Evolutionary conservation across 2,329 filamentous ascomycete genomes (phyloP).

Genomic region (Decorospora gaudefroyi): DNA sequence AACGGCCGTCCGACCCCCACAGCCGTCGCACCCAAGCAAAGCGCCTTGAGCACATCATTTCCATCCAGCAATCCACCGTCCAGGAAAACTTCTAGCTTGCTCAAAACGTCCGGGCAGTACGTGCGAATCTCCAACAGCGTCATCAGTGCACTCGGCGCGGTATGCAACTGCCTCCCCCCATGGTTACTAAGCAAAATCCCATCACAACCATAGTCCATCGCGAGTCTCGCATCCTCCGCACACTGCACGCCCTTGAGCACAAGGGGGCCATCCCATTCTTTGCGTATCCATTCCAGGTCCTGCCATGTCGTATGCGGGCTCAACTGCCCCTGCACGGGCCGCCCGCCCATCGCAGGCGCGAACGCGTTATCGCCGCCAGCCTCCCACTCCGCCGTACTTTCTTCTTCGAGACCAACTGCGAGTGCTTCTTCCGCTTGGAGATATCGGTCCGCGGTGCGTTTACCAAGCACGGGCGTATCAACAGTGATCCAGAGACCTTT

Average conservation of each 20-base stretch:
- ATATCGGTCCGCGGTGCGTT: conserved; percentile 42
- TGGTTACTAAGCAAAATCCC: conserved; percentile 59
- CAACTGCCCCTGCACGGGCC: conserved; percentile 34
- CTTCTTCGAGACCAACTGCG: conserved; percentile 57
- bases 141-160: conserved; percentile 45
- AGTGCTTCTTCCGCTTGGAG: conserved; percentile 56
- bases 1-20: conserved; percentile 48
- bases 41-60: conserved; percentile 47
- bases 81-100: conserved; percentile 45
- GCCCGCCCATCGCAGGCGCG: conserved; percentile 61
- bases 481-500: conserved; percentile 47
- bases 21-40: conserved; percentile 48
- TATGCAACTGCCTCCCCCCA: conserved; percentile 58
- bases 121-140: conserved; percentile 47
- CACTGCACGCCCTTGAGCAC: conserved; percentile 54
- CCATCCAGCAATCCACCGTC: conserved; percentile 48
- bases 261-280: conserved; percentile 49
- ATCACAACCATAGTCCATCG: conserved; percentile 51
- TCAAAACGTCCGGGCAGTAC: conserved; percentile 45
- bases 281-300: conserved; percentile 53
- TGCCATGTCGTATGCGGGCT: conserved; percentile 56
- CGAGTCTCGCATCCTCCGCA: conserved; percentile 53
- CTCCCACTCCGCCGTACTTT: conserved; percentile 57
- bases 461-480: conserved; percentile 43
- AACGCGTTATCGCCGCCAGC: conserved; percentile 59